Conservation (phyloP, 306 rosid genomes). For the Spatholobus suberectus region DNA sequence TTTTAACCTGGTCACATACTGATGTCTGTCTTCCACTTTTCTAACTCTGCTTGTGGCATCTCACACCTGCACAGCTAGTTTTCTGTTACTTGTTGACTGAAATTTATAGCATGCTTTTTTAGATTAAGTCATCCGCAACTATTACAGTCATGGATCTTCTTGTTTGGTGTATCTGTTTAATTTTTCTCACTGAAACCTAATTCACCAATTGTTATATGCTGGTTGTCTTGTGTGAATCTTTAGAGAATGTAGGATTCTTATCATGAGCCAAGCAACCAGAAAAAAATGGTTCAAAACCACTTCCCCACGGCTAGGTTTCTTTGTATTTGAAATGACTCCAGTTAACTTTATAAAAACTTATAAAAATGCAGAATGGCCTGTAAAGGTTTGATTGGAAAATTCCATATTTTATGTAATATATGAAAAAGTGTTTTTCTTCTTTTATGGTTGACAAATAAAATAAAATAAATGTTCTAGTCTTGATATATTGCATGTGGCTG, state of each 20-base stretch:
- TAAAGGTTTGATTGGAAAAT: background rate
- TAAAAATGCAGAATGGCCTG: background rate
- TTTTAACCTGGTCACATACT: conserved; percentile 15
- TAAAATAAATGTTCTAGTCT: background rate
- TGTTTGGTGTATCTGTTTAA: conserved; percentile 6
- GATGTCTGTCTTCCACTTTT: conserved; percentile 5
- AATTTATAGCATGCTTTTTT: conserved; percentile 23
- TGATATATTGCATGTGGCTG: conserved; percentile 7
- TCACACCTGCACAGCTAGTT: background rate
- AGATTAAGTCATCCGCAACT: background rate
- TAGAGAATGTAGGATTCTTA: conserved; percentile 3
- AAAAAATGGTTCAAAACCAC: background rate
- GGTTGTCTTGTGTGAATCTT: conserved; percentile 1
- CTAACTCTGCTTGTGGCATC: background rate
- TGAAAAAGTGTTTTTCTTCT: background rate
- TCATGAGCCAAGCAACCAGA: background rate
- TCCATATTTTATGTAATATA: background rate
- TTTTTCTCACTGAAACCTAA: background rate
- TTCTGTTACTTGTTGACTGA: background rate
- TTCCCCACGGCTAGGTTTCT: background rate
- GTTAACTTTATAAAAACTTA: background rate
- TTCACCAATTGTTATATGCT: background rate
- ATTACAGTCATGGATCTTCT: background rate
- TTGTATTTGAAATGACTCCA: conserved; percentile 9
- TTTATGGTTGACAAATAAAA: background rate